Conservation (phyloP, 441 rosid genomes). For the Euphorbia celastroides region DNA sequence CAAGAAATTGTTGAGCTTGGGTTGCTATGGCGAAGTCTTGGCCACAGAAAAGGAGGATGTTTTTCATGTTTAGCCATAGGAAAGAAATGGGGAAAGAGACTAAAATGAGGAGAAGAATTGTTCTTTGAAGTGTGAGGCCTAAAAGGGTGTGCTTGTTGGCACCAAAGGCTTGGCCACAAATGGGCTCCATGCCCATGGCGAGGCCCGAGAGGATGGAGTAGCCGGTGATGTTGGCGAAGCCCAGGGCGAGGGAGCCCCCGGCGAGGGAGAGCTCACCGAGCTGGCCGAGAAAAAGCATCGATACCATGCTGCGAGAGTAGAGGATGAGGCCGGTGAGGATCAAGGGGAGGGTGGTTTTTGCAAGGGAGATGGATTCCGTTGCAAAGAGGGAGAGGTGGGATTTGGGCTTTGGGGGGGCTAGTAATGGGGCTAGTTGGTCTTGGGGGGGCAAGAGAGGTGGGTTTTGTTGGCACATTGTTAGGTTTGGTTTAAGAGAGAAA, state of each 20-base stretch:
- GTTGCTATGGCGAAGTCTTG: conserved; percentile 58
- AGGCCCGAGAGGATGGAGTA: conserved; percentile 86
- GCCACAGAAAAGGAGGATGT: conserved; percentile 45
- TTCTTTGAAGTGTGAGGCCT: conserved; percentile 55
- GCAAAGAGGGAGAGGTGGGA: conserved; percentile 25
- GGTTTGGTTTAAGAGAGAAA: background rate
- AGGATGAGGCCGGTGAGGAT: conserved; percentile 67
- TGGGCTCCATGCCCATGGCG: conserved; percentile 88
- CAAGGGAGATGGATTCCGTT: conserved; percentile 49
- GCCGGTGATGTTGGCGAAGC: conserved; percentile 87
- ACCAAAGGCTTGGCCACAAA: conserved; percentile 87
- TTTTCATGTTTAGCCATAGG: conserved; percentile 72
- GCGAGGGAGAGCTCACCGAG: conserved; percentile 71
- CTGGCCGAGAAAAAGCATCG: conserved; percentile 69
- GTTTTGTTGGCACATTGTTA: conserved; percentile 34
- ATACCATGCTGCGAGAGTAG: conserved; percentile 86
- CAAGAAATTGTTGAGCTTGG: conserved; percentile 55
- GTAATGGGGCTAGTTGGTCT: conserved; percentile 11
- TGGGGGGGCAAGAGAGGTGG: too few relatives aligned
- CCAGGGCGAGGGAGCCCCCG: conserved; percentile 81
- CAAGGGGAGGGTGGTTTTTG: conserved; percentile 62
- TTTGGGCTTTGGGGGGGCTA: conserved; percentile 1
- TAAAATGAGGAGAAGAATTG: conserved; percentile 51
- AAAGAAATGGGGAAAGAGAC: conserved; percentile 56
- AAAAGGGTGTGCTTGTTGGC: conserved; percentile 54